Conservation (phyloP, 805 yeast species). For the Wickerhamomyces subpelliculosus region DNA sequence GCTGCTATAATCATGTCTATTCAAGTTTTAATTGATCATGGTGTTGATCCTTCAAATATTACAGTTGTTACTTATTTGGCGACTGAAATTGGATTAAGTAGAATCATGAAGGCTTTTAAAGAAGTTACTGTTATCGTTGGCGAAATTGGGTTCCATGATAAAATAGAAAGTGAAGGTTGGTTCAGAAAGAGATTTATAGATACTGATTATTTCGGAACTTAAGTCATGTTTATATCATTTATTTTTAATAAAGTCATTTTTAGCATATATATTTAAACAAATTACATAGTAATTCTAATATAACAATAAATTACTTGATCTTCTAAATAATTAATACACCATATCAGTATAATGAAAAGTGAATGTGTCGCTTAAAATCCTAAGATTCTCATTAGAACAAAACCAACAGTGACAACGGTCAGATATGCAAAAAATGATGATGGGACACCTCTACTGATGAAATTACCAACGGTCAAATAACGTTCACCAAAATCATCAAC, state of each 20-base stretch:
- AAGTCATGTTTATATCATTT: too few relatives aligned
- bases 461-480: slow-evolving; percentile 78
- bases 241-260: too few relatives aligned
- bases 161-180: slow-evolving; percentile 48
- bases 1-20: slow-evolving; percentile 94
- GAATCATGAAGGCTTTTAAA: slow-evolving; percentile 64
- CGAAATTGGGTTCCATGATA: slow-evolving; percentile 43
- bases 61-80: slow-evolving; percentile 65
- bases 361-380: slow-evolving; percentile 40
- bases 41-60: slow-evolving; percentile 53
- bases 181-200: slow-evolving; percentile 68
- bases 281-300: too few relatives aligned
- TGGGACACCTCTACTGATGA: slow-evolving; percentile 88
- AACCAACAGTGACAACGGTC: slow-evolving; percentile 76
- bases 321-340: too few relatives aligned
- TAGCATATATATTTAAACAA: too few relatives aligned
- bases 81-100: slow-evolving; percentile 69
- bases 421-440: slow-evolving; percentile 69
- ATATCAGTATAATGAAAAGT: too few relatives aligned
- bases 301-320: too few relatives aligned
- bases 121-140: slow-evolving; percentile 65
- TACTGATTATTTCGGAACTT: slow-evolving; percentile 69
- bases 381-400: slow-evolving; percentile 53
- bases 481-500: slow-evolving; percentile 89
- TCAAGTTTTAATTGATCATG: slow-evolving; percentile 80